A percentile compares a stretch with the other conserved stretches of the same genome.
phyloP scores from a whole-genome alignment of 129 eudicot genomes.

The Flaveria bidentis region DNA sequence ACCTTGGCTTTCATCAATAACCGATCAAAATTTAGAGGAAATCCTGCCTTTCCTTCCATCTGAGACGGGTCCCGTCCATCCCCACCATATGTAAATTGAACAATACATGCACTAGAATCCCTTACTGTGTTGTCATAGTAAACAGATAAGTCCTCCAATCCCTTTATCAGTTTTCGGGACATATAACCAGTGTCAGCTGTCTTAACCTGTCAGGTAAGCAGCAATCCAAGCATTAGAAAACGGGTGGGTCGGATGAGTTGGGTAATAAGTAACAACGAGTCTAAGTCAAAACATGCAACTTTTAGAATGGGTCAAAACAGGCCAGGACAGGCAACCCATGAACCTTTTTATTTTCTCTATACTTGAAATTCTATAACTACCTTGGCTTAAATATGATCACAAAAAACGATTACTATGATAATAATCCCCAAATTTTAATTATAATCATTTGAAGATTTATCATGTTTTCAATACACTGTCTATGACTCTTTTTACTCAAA shows the following conservation, averaged over 20 bases:
- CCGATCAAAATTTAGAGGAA: constrained; percentile 79
- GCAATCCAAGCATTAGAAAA: constrained; percentile 7
- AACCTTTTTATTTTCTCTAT: not conserved
- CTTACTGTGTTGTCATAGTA: constrained; percentile 87
- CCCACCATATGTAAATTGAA: constrained; percentile 88
- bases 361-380: not conserved
- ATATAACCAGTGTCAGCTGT: constrained; percentile 99
- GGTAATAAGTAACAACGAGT: not conserved
- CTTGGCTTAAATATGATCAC: not conserved
- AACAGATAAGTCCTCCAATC: constrained; percentile 81
- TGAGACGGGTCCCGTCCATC: constrained; percentile 95
- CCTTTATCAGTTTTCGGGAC: constrained; percentile 88
- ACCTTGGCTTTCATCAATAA: constrained; percentile 86
- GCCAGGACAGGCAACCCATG: not conserved
- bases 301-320: not conserved
- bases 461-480: not conserved
- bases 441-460: not conserved
- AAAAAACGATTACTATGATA: not conserved
- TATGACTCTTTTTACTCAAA: not conserved
- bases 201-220: constrained; percentile 64
- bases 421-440: not conserved
- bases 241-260: not conserved
- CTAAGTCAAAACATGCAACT: not conserved
- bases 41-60: constrained; percentile 87
- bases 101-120: constrained; percentile 74